A percentile compares a stretch with the other conserved stretches of the same genome.
Conservation (phyloP, 2,329 filamentous ascomycete species). For the Aureobasidium sp. region DNA sequence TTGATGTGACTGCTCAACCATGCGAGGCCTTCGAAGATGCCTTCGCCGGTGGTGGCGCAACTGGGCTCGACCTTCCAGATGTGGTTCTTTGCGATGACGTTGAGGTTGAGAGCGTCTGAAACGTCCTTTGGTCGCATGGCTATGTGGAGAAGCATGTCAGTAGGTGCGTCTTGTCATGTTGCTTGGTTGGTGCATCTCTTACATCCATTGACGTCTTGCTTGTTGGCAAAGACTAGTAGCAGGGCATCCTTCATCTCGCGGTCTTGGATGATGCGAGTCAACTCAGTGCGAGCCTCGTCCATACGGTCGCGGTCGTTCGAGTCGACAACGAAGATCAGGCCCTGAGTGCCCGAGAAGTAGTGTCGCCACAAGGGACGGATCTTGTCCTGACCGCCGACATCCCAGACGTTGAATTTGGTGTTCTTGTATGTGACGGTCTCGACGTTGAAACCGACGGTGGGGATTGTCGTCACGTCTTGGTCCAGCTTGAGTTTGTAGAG, state of each 20-base stretch:
- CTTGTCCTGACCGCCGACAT: slow-evolving; percentile 99
- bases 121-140: slow-evolving; percentile 45
- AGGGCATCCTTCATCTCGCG: slow-evolving; percentile 96
- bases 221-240: slow-evolving; percentile 97
- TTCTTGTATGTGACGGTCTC: slow-evolving; percentile 99
- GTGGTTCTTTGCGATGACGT: slow-evolving; percentile 44
- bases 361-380: slow-evolving; percentile 98
- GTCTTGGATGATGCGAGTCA: slow-evolving; percentile 98
- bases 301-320: slow-evolving; percentile 98
- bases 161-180: neutral
- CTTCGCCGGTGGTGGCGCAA: slow-evolving; percentile 46
- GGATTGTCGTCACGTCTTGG: slow-evolving; percentile 98
- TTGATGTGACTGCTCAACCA: slow-evolving; percentile 47
- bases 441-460: slow-evolving; percentile 99
- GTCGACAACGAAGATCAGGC: slow-evolving; percentile 99
- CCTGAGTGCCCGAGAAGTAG: slow-evolving; percentile 98
- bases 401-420: slow-evolving; percentile 99
- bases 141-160: slow-evolving; percentile 21
- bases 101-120: slow-evolving; percentile 39
- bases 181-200: slow-evolving; percentile 35
- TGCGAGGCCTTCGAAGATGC: slow-evolving; percentile 45
- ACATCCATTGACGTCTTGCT: slow-evolving; percentile 91
- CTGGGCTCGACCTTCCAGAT: slow-evolving; percentile 48
- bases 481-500: slow-evolving; percentile 99
- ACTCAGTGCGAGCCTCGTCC: slow-evolving; percentile 89